Base-by-base conservation (phyloP, 768 basidiomycete species). In the Tephrocybe sp. region DNA sequence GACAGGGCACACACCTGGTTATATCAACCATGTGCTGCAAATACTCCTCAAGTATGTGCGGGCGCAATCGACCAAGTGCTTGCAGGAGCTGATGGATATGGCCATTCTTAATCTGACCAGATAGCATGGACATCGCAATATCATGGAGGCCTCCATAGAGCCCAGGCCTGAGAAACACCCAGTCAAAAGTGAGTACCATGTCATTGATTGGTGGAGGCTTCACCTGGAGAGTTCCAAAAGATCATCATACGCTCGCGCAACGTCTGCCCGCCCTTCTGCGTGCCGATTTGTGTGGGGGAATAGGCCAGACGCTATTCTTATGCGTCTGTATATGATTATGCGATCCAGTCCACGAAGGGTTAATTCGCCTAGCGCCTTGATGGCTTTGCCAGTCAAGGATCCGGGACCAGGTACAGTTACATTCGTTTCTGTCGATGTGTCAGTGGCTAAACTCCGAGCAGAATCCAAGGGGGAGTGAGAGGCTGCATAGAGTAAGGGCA, bases 341-440 rank as follows among this genome's bases (percentile, higher is more conserved):
- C 28, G 28, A 30, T 30, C 28, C 28, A 30, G 12, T 6, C 28
- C 38, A 10, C 36, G 46, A 17, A 43, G 30, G 4, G 37, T 44
- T 10, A 44, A 7, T 3, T 43, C 11, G 2, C 47, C 46, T 5
- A 54, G 42, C 12, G 47, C 47, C 25, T 48, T 54, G 15, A 54
- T 25, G 8, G 53, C 53, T 28, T 48, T 54, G 17, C 53, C 53
- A 26, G 53, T 48, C 15, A 54, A 33, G 8, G 53, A 39, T 25
- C 47, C 53, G 9, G 40, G 32, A 20, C 47, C 53, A n/a, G 17
- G 30, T 14, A 54, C 36, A n/a, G 46, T 48, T n/a, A 46, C 15
- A 18, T 50, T 34, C 3, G 40, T 32, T 40, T 44, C 18, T n/a
- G 34, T 34, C 20, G 21, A 36, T n/a, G 2, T 18, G 12, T 20